Percentiles rank a stretch among this genome's conserved stretches.
Conservation (phyloP, 306 rosid genomes). For the Macrotyloma uniflorum region DNA sequence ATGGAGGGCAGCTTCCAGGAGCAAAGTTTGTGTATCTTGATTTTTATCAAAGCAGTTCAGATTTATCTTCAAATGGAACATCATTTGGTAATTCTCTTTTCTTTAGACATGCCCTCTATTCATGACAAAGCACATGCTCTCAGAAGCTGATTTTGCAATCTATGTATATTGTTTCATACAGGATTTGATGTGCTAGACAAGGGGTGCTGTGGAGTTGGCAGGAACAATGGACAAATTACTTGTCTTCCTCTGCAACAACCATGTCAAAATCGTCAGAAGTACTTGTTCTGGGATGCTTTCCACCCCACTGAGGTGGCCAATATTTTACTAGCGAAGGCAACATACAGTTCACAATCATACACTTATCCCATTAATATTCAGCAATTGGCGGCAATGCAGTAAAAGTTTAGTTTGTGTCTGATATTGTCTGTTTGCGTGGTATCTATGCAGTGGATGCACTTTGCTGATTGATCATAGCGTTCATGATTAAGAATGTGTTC, state of each 20-base stretch:
- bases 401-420: background rate
- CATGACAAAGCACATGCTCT: background rate
- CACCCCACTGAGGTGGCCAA: conserved; percentile 88
- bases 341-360: conserved; percentile 59
- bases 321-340: conserved; percentile 54
- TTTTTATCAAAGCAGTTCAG: conserved; percentile 62
- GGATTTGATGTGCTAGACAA: conserved; percentile 85
- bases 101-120: background rate
- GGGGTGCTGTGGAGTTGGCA: conserved; percentile 94
- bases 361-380: conserved; percentile 80
- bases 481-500: conserved; percentile 28
- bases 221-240: conserved; percentile 87
- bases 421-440: background rate
- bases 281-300: conserved; percentile 94
- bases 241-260: conserved; percentile 84
- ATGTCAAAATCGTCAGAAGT: conserved; percentile 63
- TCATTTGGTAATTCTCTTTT: conserved; percentile 48
- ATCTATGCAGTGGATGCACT: background rate
- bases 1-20: conserved; percentile 71
- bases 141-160: conserved; percentile 7
- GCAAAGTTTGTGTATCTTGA: conserved; percentile 83
- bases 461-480: background rate
- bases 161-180: conserved; percentile 22
- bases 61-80: conserved; percentile 55
- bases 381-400: conserved; percentile 69